These are phyloP conservation scores for Paramecium biaurelia DNA, from an alignment of 73 alveolate species.

Conservation along the genomic window DNA sequence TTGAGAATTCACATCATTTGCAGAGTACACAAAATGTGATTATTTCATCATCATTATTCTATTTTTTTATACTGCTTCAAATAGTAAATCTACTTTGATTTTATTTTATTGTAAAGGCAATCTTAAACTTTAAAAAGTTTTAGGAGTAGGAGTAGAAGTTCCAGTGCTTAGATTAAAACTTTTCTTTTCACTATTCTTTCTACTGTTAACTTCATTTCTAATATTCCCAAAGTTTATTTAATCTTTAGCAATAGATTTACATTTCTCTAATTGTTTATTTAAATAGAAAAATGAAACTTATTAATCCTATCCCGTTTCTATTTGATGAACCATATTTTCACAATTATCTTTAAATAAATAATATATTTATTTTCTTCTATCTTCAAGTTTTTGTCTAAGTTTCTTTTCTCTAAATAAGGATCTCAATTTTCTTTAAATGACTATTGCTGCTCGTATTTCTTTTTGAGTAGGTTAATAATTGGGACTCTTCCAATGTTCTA, in stretches of 20 bases:
- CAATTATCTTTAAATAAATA: conserved; percentile 42
- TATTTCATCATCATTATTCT: conserved; percentile 27
- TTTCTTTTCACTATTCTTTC: background rate
- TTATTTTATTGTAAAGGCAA: background rate
- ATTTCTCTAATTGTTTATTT: conserved; percentile 4
- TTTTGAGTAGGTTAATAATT: conserved; percentile 24
- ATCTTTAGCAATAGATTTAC: conserved; percentile 35
- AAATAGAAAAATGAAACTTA: background rate
- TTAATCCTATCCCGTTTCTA: background rate
- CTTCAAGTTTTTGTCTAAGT: conserved; percentile 5
- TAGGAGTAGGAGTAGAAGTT: background rate
- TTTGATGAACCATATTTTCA: background rate
- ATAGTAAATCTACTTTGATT: background rate
- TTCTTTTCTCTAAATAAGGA: conserved; percentile 18
- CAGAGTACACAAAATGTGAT: conserved; percentile 61
- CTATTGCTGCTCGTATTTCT: conserved; percentile 21
- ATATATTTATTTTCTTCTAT: background rate
- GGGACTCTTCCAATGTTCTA: background rate
- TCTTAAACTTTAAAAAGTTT: background rate
- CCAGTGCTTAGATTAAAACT: background rate
- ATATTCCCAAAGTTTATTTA: conserved; percentile 2
- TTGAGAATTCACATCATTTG: conserved; percentile 63
- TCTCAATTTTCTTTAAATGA: conserved; percentile 4
- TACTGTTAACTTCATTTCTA: background rate
- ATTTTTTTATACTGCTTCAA: background rate